Percentiles rank a stretch among this genome's conserved stretches.
phyloP scores from a whole-genome alignment of 306 rosid genomes.

The Boehmeria nivea region DNA sequence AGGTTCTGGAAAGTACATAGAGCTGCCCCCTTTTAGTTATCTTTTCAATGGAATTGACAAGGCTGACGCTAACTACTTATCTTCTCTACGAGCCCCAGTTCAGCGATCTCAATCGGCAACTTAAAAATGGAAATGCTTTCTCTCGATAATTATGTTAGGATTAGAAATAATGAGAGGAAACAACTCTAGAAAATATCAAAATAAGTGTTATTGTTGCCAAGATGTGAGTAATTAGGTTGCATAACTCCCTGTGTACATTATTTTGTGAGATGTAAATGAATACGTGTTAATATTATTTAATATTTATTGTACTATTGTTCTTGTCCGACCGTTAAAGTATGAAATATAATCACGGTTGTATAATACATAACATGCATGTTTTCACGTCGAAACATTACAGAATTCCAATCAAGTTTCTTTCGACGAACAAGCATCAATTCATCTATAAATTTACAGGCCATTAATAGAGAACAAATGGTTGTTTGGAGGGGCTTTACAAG shows the following conservation, averaged over 20 bases:
- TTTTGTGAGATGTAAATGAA: not conserved
- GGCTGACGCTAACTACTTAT: constrained; percentile 56
- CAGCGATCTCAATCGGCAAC: constrained; percentile 30
- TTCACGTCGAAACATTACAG: not conserved
- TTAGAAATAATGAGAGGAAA: not conserved
- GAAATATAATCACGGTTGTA: not conserved
- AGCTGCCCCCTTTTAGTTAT: constrained; percentile 61
- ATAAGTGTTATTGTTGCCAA: not conserved
- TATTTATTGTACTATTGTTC: not conserved
- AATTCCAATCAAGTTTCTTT: constrained; percentile 17
- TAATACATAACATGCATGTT: constrained; percentile 2
- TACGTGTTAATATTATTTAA: not conserved
- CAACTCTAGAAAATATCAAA: not conserved
- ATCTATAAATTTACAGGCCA: constrained; percentile 28
- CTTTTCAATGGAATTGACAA: constrained; percentile 64
- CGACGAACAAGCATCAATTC: constrained; percentile 18
- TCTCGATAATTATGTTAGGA: not conserved
- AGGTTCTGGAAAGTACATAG: constrained; percentile 67
- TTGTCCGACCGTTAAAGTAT: not conserved
- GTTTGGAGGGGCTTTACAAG: constrained; percentile 7
- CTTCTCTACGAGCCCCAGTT: constrained; percentile 66
- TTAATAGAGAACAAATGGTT: constrained; percentile 17
- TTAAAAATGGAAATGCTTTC: constrained; percentile 5
- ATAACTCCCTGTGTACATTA: too few species aligned
- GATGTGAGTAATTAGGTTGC: not conserved